These are phyloP conservation scores for Aureobasidium melanogenum DNA, from an alignment of 2,329 filamentous ascomycete genomes.

Conservation along the genomic window DNA sequence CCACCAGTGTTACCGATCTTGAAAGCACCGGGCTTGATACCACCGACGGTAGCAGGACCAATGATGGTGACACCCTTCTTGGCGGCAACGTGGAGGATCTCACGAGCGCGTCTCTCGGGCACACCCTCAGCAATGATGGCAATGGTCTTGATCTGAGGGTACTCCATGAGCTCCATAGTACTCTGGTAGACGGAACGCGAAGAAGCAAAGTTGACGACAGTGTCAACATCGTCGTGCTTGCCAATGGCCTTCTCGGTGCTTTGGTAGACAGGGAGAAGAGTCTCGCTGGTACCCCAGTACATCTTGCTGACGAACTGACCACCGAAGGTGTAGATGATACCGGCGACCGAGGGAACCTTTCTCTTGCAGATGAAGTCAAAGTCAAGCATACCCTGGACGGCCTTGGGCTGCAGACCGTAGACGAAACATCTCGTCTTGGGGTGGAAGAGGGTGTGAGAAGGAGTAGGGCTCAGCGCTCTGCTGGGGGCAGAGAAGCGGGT, in stretches of 20 bases:
- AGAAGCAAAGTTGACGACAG: constrained; percentile 98
- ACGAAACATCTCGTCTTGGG: constrained; percentile 99
- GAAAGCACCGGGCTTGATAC: constrained; percentile 98
- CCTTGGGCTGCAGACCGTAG: constrained; percentile 93
- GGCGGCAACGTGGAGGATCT: constrained; percentile 91
- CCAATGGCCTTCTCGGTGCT: constrained; percentile 81
- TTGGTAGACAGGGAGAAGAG: constrained; percentile 96
- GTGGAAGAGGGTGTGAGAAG: constrained; percentile 90
- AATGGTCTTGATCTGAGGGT: constrained; percentile 94
- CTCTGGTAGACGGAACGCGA: constrained; percentile 98
- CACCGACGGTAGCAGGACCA: constrained; percentile 94
- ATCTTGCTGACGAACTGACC: constrained; percentile 99
- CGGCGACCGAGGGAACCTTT: constrained; percentile 87
- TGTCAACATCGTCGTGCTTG: constrained; percentile 96
- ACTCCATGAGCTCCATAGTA: constrained; percentile 97
- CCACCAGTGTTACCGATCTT: constrained; percentile 99
- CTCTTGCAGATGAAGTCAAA: constrained; percentile 99
- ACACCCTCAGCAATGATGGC: constrained; percentile 99
- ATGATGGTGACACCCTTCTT: constrained; percentile 99
- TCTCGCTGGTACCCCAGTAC: constrained; percentile 99
- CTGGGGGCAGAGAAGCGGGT: constrained; percentile 89
- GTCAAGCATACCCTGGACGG: constrained; percentile 63
- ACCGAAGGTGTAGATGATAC: constrained; percentile 99
- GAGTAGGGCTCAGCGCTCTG: constrained; percentile 80
- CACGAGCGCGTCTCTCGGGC: constrained; percentile 92